Evolutionary conservation across 208 protist genomes (phyloP), one percentile per base, ranked within the genome.

Genomic region (Leishmania mexicana): DNA sequence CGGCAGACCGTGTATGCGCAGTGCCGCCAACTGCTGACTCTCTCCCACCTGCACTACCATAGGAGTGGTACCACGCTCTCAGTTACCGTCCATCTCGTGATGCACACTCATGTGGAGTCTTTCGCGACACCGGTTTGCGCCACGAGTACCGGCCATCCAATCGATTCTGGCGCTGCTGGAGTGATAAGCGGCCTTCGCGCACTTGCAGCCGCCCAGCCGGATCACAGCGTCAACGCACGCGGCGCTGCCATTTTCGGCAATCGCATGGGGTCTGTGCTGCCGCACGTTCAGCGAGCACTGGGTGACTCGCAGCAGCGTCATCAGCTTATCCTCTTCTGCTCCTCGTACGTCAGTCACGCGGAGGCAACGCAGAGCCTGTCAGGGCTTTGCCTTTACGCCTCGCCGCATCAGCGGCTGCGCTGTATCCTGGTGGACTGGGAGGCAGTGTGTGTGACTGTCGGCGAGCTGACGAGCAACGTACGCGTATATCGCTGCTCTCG

Each of bases 401-500:
- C 78, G 51, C 7, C 54, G 19, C 28, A 62, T 24, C 38, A 72
- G 45, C 68, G 53, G 54, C 47, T 87, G 8, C 73, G 81, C 81
- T 87, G 86, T 73, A 38, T 90, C 35, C 13, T 88, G 40, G 81
- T 74, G 17, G 89, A 90, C 64, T 40, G 51, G 57, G 54, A 54
- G 19, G 86, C 84, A 28, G 83, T 83, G 31, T 84, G 84, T 65
- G 53, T 86, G 35, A 87, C 89, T 11, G 65, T n/a, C 19, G 84
- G 77, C 28, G 31, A 28, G 15, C 24, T 86, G 35, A 31, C 76
- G 19, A 19, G 19, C 8, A 38, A 42, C 35, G 73, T 79, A 21
- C 75, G 72, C 8, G 62, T 90, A 0, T 85, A 85, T 38, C 90
- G 92, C 72, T 92, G 85, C 79, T 84, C 89, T 3, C 83, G 85